phyloP scores from a whole-genome alignment of 352 stramenopile species.

The Globisporangium paroecandrum region DNA sequence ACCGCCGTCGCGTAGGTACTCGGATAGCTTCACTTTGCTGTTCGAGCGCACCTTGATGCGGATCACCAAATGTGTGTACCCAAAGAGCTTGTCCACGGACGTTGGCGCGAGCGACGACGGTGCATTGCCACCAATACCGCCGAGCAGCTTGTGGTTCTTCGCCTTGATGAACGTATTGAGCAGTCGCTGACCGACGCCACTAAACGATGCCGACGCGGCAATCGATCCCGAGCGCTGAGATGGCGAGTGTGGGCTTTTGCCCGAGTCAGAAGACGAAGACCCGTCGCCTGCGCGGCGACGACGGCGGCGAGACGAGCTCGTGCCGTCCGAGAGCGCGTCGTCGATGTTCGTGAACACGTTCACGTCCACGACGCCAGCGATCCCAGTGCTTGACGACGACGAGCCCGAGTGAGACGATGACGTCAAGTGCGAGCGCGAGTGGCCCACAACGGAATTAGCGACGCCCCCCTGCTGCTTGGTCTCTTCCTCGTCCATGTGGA shows the following conservation, averaged over 20 bases:
- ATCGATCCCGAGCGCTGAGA: slow-evolving; percentile 9
- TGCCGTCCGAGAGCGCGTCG: slow-evolving; percentile 53
- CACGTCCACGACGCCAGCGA: slow-evolving; percentile 76
- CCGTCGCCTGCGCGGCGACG: slow-evolving; percentile 18
- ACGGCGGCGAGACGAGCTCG: slow-evolving; percentile 20
- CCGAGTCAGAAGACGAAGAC: slow-evolving; percentile 16
- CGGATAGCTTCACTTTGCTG: slow-evolving; percentile 67
- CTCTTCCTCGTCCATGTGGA: slow-evolving; percentile 72
- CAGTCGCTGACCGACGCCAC: slow-evolving; percentile 57
- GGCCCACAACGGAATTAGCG: background rate
- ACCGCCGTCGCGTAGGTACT: slow-evolving; percentile 49
- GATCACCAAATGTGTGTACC: slow-evolving; percentile 74
- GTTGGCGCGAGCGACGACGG: slow-evolving; percentile 39
- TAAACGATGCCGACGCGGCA: slow-evolving; percentile 53
- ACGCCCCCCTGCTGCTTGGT: slow-evolving; percentile 38
- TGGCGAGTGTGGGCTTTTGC: slow-evolving; percentile 14
- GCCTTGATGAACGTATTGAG: slow-evolving; percentile 72
- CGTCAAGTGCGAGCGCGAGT: slow-evolving; percentile 5
- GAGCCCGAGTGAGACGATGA: slow-evolving; percentile 24
- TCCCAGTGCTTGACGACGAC: slow-evolving; percentile 34
- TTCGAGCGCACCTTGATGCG: slow-evolving; percentile 70
- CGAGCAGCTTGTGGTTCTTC: slow-evolving; percentile 57
- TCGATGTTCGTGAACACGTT: slow-evolving; percentile 79
- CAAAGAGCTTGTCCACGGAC: slow-evolving; percentile 55
- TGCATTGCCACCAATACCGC: slow-evolving; percentile 26